Conservation (phyloP, 371 early-diverging fungal genomes). For the Circinella minor region DNA sequence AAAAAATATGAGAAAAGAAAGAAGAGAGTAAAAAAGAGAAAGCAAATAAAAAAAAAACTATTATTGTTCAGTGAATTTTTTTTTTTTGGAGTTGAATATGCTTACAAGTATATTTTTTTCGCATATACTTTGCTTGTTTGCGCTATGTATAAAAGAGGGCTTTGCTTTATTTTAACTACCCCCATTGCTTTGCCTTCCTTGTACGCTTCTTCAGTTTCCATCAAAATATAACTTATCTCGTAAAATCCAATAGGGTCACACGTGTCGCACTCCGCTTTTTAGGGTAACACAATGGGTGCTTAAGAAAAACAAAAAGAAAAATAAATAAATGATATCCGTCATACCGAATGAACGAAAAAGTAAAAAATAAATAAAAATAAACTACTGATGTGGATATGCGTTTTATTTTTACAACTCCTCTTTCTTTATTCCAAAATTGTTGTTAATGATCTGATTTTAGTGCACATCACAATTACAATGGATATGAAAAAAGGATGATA, state of each 20-base stretch:
- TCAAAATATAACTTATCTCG: neutral
- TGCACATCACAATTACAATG: too few relatives aligned
- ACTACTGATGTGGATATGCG: too few relatives aligned
- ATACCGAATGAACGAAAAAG: neutral
- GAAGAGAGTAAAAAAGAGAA: neutral
- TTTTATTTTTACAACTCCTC: too few relatives aligned
- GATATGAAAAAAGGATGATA: too few relatives aligned
- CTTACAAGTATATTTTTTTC: too few relatives aligned
- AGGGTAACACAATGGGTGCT: constrained; percentile 11
- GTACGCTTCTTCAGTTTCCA: constrained; percentile 16
- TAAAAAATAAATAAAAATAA: too few relatives aligned
- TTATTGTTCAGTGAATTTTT: neutral
- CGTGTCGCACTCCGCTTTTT: constrained; percentile 8
- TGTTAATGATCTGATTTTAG: too few relatives aligned
- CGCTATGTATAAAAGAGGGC: neutral
- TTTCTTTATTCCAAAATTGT: too few relatives aligned
- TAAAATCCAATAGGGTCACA: neutral
- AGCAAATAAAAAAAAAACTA: neutral
- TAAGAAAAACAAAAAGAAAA: neutral
- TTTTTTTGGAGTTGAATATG: too few relatives aligned
- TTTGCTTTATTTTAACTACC: neutral
- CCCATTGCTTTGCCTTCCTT: constrained; percentile 6
- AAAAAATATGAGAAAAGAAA: neutral
- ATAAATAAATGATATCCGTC: constrained; percentile 3
- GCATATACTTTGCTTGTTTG: too few relatives aligned